Conservation (phyloP, 2,329 filamentous ascomycete genomes). For the Ascochyta rabiei region DNA sequence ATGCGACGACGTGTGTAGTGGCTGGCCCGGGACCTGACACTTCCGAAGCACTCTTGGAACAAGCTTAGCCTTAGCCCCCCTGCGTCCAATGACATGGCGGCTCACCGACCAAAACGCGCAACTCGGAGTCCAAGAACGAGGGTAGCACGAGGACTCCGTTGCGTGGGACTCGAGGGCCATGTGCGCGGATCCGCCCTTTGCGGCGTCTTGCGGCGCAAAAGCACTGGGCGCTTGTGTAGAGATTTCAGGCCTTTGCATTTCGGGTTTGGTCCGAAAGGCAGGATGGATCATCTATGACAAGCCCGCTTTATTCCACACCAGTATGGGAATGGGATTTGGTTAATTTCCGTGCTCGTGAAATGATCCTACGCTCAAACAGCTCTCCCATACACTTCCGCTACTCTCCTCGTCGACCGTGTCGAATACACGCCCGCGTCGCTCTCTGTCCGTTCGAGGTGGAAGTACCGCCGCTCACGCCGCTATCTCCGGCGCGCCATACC, state of each 20-base stretch:
- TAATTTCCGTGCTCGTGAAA: conserved; percentile 1
- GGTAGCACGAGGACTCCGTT: conserved; percentile 5
- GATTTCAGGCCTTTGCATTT: conserved; percentile 10
- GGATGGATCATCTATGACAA: conserved; percentile 10
- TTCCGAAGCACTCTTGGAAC: conserved; percentile 42
- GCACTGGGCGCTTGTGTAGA: conserved; percentile 9
- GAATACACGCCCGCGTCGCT: neutral
- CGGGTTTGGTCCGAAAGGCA: conserved; percentile 9
- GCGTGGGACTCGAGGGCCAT: conserved; percentile 1
- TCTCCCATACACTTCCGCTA: neutral
- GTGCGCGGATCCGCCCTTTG: conserved; percentile 5
- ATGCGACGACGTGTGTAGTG: conserved; percentile 38
- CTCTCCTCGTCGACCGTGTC: neutral
- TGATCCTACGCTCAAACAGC: neutral
- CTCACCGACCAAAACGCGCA: conserved; percentile 11
- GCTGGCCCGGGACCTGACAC: conserved; percentile 41
- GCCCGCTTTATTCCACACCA: conserved; percentile 7
- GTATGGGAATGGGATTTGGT: conserved; percentile 3
- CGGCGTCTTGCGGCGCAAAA: conserved; percentile 12
- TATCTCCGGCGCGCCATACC: conserved; percentile 16
- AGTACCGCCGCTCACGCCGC: conserved; percentile 4
- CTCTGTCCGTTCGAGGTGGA: conserved; percentile 11
- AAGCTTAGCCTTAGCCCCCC: conserved; percentile 36
- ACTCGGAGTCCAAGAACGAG: conserved; percentile 6
- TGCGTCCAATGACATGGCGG: conserved; percentile 26